phyloP scores from a whole-genome alignment of 2,329 filamentous ascomycete species.

The Iodosphaeria phyllophila region DNA sequence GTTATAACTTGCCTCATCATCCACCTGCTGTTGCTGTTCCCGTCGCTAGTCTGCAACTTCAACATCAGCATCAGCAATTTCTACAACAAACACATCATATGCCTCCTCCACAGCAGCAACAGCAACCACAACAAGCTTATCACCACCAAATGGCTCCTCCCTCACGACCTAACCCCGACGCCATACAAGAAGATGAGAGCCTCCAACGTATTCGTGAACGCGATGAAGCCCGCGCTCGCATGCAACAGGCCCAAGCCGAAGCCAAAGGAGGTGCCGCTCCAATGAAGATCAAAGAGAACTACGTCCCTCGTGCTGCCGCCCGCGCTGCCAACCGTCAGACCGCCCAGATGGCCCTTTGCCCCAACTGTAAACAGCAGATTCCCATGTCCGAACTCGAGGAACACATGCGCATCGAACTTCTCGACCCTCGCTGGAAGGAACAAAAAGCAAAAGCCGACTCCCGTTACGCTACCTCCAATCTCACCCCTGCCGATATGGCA shows the following conservation, averaged over 20 bases:
- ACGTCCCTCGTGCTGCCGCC: slow-evolving; percentile 68
- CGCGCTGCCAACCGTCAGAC: slow-evolving; percentile 47
- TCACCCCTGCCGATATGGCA: slow-evolving; percentile 72
- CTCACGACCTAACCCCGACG: slow-evolving; percentile 13
- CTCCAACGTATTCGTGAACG: slow-evolving; percentile 43
- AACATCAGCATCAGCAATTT: too few relatives aligned
- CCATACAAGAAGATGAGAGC: slow-evolving; percentile 41
- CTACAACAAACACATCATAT: too few relatives aligned
- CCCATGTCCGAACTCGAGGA: slow-evolving; percentile 75
- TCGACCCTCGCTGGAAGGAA: slow-evolving; percentile 91
- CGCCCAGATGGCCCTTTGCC: slow-evolving; percentile 57
- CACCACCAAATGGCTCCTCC: slow-evolving; percentile 15
- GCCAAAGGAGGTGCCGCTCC: slow-evolving; percentile 47
- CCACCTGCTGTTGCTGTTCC: slow-evolving; percentile 6
- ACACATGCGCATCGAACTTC: slow-evolving; percentile 85
- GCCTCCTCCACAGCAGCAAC: slow-evolving; percentile 12
- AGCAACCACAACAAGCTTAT: slow-evolving; percentile 20
- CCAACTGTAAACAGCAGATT: slow-evolving; percentile 83
- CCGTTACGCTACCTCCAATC: slow-evolving; percentile 68
- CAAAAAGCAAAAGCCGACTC: slow-evolving; percentile 80
- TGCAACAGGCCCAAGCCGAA: slow-evolving; percentile 63
- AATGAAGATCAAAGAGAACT: slow-evolving; percentile 88
- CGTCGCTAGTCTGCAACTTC: slow-evolving; percentile 11
- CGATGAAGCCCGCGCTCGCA: slow-evolving; percentile 38
- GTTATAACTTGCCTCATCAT: slow-evolving; percentile 24